Conservation (phyloP, 805 yeast genomes). For the Candida chauliodis region DNA sequence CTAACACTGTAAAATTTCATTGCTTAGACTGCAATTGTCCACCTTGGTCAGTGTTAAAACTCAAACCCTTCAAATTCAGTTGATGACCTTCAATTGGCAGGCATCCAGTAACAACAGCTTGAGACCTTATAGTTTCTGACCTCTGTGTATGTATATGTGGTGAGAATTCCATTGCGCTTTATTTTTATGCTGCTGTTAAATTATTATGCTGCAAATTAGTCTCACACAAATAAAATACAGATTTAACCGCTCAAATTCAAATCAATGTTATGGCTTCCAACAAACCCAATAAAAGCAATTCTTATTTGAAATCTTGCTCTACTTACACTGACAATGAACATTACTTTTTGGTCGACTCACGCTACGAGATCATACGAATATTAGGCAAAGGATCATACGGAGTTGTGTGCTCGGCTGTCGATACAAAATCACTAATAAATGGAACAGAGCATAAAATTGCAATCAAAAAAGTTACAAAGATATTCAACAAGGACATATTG, state of each 20-base stretch:
- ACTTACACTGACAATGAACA: conserved; percentile 10
- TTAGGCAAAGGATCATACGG: conserved; percentile 89
- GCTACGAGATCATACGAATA: conserved; percentile 55
- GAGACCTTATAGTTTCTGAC: too few relatives aligned
- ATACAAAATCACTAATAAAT: conserved; percentile 31
- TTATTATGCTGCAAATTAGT: conserved; percentile 1
- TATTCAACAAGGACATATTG: conserved; percentile 63
- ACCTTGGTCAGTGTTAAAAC: too few relatives aligned
- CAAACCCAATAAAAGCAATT: conserved; percentile 3
- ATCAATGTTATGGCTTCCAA: conserved; percentile 6
- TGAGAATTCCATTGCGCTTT: too few relatives aligned
- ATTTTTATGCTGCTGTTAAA: not conserved
- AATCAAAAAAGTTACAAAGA: conserved; percentile 73
- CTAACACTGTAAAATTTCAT: too few relatives aligned
- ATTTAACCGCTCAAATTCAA: not conserved
- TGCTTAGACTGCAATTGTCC: too few relatives aligned
- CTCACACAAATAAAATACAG: conserved; percentile 1
- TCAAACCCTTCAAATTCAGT: too few relatives aligned
- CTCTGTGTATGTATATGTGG: too few relatives aligned
- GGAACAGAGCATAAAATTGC: conserved; percentile 44
- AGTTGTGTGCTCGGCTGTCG: conserved; percentile 73
- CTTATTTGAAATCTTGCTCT: conserved; percentile 8
- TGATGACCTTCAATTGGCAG: too few relatives aligned
- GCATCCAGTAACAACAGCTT: too few relatives aligned
- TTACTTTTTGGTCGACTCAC: conserved; percentile 56